A percentile compares a stretch with the other conserved stretches of the same genome.
Conservation (phyloP, 2,329 filamentous ascomycete species). For the Cladorrhinum sp. region DNA sequence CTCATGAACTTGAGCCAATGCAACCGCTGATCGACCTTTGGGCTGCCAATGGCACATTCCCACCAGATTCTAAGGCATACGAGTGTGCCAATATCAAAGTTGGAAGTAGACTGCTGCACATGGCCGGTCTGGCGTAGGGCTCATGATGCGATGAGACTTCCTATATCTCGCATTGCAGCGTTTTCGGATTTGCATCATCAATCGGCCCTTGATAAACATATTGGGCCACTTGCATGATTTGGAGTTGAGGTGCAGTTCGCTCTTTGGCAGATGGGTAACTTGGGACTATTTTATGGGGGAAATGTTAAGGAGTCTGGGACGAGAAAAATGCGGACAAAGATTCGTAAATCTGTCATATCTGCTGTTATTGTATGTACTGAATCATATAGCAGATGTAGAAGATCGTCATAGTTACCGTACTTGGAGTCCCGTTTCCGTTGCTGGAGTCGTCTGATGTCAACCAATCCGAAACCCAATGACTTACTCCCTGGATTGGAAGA, state of each 20-base stretch:
- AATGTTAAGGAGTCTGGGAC: background rate
- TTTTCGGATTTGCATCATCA: background rate
- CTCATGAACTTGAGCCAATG: conserved; percentile 80
- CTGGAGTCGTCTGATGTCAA: background rate
- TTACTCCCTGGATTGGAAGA: background rate
- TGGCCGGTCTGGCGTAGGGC: conserved; percentile 29
- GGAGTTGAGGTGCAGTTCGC: background rate
- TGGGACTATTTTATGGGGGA: background rate
- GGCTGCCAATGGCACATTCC: conserved; percentile 72
- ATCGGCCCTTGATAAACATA: background rate
- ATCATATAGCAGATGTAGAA: too few relatives aligned
- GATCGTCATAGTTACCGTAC: too few relatives aligned
- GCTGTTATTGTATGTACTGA: background rate
- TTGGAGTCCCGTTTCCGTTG: too few relatives aligned
- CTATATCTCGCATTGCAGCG: background rate
- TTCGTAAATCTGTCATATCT: background rate
- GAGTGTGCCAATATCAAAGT: conserved; percentile 48
- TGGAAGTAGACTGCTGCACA: conserved; percentile 40
- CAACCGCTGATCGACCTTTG: conserved; percentile 77
- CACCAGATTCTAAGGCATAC: conserved; percentile 56
- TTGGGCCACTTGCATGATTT: background rate
- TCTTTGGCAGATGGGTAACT: background rate
- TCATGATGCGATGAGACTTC: background rate
- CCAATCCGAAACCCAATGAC: background rate
- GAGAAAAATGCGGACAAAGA: background rate